Percentiles rank a stretch among this genome's conserved stretches.
Conservation (phyloP, 1,284 basidiomycete genomes). For the Cutaneotrichosporon sp. region DNA sequence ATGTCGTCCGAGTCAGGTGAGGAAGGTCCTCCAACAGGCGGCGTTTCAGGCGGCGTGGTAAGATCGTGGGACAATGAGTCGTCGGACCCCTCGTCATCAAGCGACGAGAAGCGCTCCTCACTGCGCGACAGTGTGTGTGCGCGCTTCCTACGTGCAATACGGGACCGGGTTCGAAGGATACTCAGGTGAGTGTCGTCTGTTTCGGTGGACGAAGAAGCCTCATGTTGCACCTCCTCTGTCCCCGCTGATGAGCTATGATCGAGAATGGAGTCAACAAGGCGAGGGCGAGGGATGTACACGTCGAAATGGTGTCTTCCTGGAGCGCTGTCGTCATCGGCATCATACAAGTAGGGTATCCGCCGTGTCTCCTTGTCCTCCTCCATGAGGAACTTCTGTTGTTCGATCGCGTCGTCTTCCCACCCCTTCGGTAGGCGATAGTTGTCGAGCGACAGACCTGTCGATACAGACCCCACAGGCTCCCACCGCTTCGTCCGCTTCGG, state of each 20-base stretch:
- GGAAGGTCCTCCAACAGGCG: no score
- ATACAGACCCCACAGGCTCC: constrained; percentile 62
- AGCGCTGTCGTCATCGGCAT: constrained; percentile 21
- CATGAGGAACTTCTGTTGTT: constrained; percentile 64
- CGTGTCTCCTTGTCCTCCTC: constrained; percentile 65
- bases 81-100: background rate
- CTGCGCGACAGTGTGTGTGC: constrained; percentile 1
- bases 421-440: constrained; percentile 62
- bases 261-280: background rate
- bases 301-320: constrained; percentile 25
- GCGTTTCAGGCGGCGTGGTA: no score
- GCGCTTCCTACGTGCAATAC: constrained; percentile 4
- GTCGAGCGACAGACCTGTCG: constrained; percentile 61
- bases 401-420: constrained; percentile 55
- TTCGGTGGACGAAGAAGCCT: constrained; percentile 6
- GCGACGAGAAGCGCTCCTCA: background rate
- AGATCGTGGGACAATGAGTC: background rate
- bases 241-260: background rate
- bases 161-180: constrained; percentile 3
- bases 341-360: constrained; percentile 60
- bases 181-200: constrained; percentile 5
- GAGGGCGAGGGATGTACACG: constrained; percentile 33
- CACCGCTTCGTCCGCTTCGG: constrained; percentile 50
- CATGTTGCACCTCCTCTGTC: constrained; percentile 1
- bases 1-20: constrained; percentile 3